Percentiles rank a stretch among this genome's conserved stretches.
These are phyloP conservation scores for Lactuca saligna DNA, from an alignment of 129 eudicot genomes.

Conservation along the genomic window DNA sequence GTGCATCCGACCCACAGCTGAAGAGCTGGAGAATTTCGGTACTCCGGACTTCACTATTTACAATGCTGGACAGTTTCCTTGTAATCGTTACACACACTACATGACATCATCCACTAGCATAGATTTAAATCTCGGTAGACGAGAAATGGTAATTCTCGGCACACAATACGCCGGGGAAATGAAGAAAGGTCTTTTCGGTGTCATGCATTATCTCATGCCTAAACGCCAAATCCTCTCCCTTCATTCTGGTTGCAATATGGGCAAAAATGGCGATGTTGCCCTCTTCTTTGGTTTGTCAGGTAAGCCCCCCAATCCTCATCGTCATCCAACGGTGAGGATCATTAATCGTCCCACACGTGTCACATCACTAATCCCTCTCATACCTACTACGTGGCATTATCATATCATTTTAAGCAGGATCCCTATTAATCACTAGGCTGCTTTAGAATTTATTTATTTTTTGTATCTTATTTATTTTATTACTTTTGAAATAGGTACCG, in stretches of 20 bases:
- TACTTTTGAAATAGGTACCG: conserved; percentile 57
- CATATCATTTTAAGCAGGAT: no score
- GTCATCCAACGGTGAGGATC: conserved; percentile 37
- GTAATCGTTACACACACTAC: conserved; percentile 98
- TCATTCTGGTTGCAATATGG: conserved; percentile 99
- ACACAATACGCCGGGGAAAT: conserved; percentile 99
- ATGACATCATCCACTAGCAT: conserved; percentile 99
- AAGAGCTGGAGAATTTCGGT: conserved; percentile 98
- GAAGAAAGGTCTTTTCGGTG: conserved; percentile 98
- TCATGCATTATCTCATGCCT: conserved; percentile 99
- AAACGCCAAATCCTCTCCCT: conserved; percentile 93
- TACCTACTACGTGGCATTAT: conserved; percentile 26
- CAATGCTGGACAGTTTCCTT: conserved; percentile 99
- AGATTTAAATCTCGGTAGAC: conserved; percentile 84
- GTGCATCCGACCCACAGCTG: conserved; percentile 99
- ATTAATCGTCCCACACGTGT: conserved; percentile 33
- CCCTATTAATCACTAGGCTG: no score
- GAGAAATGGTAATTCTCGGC: conserved; percentile 99
- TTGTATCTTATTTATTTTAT: not conserved
- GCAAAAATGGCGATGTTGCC: conserved; percentile 93
- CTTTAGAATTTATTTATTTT: not conserved
- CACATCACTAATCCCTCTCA: conserved; percentile 33
- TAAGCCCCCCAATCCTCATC: conserved; percentile 30
- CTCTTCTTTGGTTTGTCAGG: conserved; percentile 99
- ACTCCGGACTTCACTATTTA: conserved; percentile 99